A percentile compares a stretch with the other conserved stretches of the same genome.
These are phyloP conservation scores for Termitomyces sp. DNA, from an alignment of 768 basidiomycete species.

Conservation along the genomic window DNA sequence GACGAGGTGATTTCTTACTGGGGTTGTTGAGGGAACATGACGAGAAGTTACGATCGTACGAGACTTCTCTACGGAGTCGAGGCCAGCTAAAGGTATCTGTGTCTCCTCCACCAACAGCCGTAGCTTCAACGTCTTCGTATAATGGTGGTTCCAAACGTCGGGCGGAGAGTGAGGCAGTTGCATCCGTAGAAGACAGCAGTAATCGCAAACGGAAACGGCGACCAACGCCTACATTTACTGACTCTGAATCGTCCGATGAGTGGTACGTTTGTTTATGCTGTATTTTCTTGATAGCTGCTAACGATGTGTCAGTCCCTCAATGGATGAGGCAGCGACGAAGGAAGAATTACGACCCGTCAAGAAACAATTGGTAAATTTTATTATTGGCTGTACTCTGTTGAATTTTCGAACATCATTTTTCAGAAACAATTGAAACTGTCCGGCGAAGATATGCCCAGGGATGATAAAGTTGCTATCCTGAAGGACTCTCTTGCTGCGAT, in stretches of 20 bases:
- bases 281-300: conserved; percentile 4
- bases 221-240: conserved; percentile 95
- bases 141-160: conserved; percentile 63
- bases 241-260: conserved; percentile 88
- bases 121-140: conserved; percentile 64
- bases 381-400: not conserved
- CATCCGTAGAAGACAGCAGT: conserved; percentile 69
- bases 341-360: conserved; percentile 96
- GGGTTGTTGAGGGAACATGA: conserved; percentile 81
- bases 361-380: conserved; percentile 73
- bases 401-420: conserved; percentile 2
- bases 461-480: conserved; percentile 92
- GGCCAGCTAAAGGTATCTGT: conserved; percentile 66
- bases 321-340: conserved; percentile 92
- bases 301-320: conserved; percentile 64
- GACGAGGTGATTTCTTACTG: conserved; percentile 92
- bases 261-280: conserved; percentile 51
- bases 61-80: conserved; percentile 70
- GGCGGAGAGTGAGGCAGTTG: conserved; percentile 82
- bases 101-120: conserved; percentile 70
- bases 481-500: conserved; percentile 95
- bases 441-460: conserved; percentile 88
- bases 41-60: conserved; percentile 87
- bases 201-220: conserved; percentile 81
- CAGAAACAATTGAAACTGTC: conserved; percentile 95